A percentile compares a stretch with the other conserved stretches of the same genome.
phyloP scores from a whole-genome alignment of 73 alveolate species.

The Symbiodinium natans region DNA sequence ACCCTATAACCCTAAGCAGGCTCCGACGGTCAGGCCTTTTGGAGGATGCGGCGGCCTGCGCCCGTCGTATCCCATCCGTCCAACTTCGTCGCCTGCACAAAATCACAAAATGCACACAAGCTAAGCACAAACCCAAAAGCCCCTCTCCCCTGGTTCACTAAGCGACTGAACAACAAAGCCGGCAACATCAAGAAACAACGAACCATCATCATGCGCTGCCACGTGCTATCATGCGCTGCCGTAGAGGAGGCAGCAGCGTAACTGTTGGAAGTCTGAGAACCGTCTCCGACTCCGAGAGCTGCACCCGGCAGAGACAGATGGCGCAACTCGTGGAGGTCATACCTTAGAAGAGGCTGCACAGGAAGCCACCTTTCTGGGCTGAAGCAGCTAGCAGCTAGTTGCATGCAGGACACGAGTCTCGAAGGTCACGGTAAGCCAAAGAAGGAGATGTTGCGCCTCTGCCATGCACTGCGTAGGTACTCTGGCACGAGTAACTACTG shows the following conservation, averaged over 20 bases:
- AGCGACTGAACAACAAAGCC: no score
- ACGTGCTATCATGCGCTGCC: no score
- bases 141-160: no score
- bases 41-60: background rate
- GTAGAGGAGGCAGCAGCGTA: no score
- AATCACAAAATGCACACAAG: no score
- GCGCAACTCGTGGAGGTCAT: constrained; percentile 80
- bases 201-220: no score
- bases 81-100: background rate
- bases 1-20: no score
- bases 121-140: no score
- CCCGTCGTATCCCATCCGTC: background rate
- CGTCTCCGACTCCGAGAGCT: background rate
- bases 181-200: no score
- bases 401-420: constrained; percentile 39
- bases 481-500: no score
- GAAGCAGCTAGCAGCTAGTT: background rate
- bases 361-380: background rate
- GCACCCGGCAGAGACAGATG: constrained; percentile 58
- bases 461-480: no score
- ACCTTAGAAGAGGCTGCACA: background rate
- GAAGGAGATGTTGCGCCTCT: background rate
- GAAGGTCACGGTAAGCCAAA: constrained; percentile 58
- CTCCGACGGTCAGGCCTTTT: background rate
- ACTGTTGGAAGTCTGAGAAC: no score